phyloP scores from a whole-genome alignment of 352 stramenopile species.

The Lagenidium giganteum region DNA sequence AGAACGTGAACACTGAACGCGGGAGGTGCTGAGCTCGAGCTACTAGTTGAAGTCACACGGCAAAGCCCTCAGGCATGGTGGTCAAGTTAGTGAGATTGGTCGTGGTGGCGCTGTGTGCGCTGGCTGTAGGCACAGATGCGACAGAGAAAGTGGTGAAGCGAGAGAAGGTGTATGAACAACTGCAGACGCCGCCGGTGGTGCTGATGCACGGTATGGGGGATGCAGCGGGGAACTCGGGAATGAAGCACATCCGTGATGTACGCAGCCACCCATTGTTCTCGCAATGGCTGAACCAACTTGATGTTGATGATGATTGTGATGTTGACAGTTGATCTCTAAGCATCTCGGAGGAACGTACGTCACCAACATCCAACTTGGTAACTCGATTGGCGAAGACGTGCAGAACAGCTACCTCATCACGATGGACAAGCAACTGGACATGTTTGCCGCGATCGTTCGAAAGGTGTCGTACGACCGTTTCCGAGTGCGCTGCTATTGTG shows the following conservation, averaged over 20 bases:
- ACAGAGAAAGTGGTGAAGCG: constrained; percentile 16
- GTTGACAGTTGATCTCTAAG: constrained; percentile 48
- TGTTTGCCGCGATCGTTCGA: constrained; percentile 84
- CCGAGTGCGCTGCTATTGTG: not conserved
- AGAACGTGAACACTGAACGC: no score
- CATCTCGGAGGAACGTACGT: constrained; percentile 84
- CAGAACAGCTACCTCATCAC: constrained; percentile 93
- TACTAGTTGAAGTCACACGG: no score
- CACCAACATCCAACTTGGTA: constrained; percentile 86
- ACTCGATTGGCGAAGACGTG: constrained; percentile 78
- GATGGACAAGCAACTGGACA: constrained; percentile 88
- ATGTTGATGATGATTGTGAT: not conserved
- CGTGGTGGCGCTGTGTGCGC: no score
- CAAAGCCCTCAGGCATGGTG: no score
- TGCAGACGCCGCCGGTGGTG: constrained; percentile 52
- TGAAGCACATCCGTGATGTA: constrained; percentile 81
- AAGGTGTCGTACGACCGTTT: constrained; percentile 34
- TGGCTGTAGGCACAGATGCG: not conserved
- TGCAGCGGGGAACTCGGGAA: constrained; percentile 86
- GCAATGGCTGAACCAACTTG: not conserved
- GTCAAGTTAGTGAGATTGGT: no score
- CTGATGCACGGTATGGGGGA: constrained; percentile 95
- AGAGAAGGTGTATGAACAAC: constrained; percentile 21
- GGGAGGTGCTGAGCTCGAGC: no score
- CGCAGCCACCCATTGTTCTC: not conserved